Evolutionary conservation across 371 early-diverging fungal genomes (phyloP), one percentile per base, ranked within the genome.

Genomic region (Rhizopus sp.): DNA sequence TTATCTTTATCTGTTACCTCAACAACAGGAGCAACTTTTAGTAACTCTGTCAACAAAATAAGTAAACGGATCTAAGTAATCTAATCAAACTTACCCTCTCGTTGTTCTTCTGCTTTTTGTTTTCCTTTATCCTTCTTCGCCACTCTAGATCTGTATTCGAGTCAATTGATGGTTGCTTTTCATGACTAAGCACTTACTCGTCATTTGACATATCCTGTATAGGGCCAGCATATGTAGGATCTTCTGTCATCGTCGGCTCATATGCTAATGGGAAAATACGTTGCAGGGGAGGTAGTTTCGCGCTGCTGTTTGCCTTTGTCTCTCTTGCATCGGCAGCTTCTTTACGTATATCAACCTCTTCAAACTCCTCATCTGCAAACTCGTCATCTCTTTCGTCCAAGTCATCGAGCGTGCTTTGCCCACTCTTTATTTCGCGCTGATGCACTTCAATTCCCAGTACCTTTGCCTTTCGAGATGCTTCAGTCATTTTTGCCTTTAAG

Each of bases 11-110:
- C 29, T 23, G 46, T 39, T 72, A 75, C 75, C 34, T 82, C 81
- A 7, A 89, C 76, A 0, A 89, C 76, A 0, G 90, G 90, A 13
- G 90, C 90, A 16, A 61, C 57, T 45, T 77, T 73, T 13, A 78
- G 55, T n/a, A 84, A 58, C 37, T 69, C 77, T 75, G 39, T 12
- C 56, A 35, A 8, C 23, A 55, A 49, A 13, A 13, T 31, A 31
- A 32, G 7, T 7, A 3, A 12, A 17, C 33, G 7, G 3, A 38
- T 17, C 3, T 23, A n/a, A 4, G 13, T 35, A 51, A 0, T 17
- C 33, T 30, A 12, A 31, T 15, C 3, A 45, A 5, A 33, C 49
- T 41, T 50, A 69, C 78, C 78, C 66, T 73, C 70, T 60, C 61
- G 61, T 23, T 53, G 12, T 3, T 34, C 13, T 31, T 69, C 57